phyloP scores from a whole-genome alignment of 2,329 filamentous ascomycete species.

The Hymenoscyphus salicellus region DNA sequence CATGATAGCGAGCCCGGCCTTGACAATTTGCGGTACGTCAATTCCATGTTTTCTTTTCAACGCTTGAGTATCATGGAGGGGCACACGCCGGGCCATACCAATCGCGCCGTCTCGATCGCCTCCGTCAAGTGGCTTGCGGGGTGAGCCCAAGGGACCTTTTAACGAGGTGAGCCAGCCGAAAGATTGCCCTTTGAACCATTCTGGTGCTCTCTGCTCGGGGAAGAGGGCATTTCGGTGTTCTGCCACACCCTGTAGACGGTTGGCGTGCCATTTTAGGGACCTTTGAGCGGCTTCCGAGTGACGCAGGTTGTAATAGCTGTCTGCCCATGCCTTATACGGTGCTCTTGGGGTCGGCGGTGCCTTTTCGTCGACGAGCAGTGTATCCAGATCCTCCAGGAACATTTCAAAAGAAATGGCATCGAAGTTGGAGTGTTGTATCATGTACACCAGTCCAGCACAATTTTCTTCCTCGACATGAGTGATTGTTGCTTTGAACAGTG shows the following conservation, averaged over 20 bases:
- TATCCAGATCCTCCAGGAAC: conserved; percentile 17
- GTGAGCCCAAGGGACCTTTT: conserved; percentile 8
- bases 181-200: conserved; percentile 16
- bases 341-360: conserved; percentile 6
- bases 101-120: conserved; percentile 7
- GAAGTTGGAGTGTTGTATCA: conserved; percentile 17
- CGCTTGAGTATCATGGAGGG: conserved; percentile 8
- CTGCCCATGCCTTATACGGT: conserved; percentile 18
- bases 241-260: conserved; percentile 11
- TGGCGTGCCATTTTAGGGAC: conserved; percentile 14
- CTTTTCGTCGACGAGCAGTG: not conserved
- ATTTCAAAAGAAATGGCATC: conserved; percentile 14
- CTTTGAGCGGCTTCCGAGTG: conserved; percentile 6
- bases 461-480: conserved; percentile 16
- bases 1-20: conserved; percentile 14
- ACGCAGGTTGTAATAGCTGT: conserved; percentile 15
- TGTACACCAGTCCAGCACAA: conserved; percentile 15
- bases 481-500: conserved; percentile 13
- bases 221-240: conserved; percentile 8
- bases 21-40: conserved; percentile 18
- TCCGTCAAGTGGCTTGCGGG: conserved; percentile 10
- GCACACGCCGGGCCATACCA: conserved; percentile 1
- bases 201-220: conserved; percentile 12
- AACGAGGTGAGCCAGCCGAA: conserved; percentile 15
- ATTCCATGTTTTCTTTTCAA: conserved; percentile 16